Evolutionary conservation across 495 filamentous ascomycete species (phyloP), one percentile per base, ranked within the genome.

Genomic region (Annulohypoxylon nitens): DNA sequence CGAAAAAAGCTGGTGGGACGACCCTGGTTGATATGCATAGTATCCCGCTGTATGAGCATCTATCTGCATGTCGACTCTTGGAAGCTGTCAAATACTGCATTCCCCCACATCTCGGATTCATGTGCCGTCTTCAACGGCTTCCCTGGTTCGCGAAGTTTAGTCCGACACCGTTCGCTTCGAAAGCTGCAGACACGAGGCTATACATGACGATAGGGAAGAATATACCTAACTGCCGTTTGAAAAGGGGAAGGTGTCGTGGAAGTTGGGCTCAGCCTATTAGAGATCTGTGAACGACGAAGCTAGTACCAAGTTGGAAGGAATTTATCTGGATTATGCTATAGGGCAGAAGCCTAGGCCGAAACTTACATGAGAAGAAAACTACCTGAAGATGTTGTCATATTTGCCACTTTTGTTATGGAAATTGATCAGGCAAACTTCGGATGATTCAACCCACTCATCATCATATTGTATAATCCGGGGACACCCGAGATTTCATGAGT

Each of bases 41-140:
- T 39, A 23, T 73, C 55, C 65, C 61, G 61, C 39, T 62, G 25
- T 72, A 72, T 41, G 51, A 43, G 14, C 34, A 61, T 39, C 26
- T 53, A 57, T 18, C 39, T 67, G 48, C 61, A 67, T 60, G 60
- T 33, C 18, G 51, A 25, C 50, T 39, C 61, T 57, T 68, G 60
- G 71, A 61, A 25, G 36, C 60, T 33, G 57, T 61, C 34, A 36
- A 64, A 45, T 16, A 51, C 48, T 41, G 47, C 70, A 23, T 68
- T 30, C 61, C 61, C 62, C 71, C 61, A 69, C 65, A 61, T 12
- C 50, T 62, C 61, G 55, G 66, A 59, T 60, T 60, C 65, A 69
- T 61, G 55, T 64, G 61, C 18, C 16, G 20, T 39, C 33, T 34
- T 69, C 37, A 25, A 62, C 20, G 20, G 34, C n/a, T 37, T 60